A percentile compares a stretch with the other conserved stretches of the same genome.
These are phyloP conservation scores for Nemania bipapillata DNA, from an alignment of 2,329 filamentous ascomycete species.

Conservation along the genomic window DNA sequence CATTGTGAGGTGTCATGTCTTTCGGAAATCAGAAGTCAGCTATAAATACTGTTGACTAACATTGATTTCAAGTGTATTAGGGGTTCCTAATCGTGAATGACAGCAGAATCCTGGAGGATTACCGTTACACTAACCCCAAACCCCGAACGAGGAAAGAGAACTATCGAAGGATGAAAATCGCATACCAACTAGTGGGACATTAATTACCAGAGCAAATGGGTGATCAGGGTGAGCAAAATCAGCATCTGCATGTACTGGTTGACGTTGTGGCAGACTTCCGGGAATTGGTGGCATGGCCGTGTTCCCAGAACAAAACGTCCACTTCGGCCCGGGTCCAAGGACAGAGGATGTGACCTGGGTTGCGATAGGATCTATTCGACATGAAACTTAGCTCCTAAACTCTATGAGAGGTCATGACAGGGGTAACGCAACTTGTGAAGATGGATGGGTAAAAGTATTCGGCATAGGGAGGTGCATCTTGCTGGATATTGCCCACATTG, in stretches of 20 bases:
- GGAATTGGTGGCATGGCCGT: conserved; percentile 64
- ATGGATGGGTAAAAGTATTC: conserved; percentile 62
- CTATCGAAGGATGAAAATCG: neutral
- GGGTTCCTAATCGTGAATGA: neutral
- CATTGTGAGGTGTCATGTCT: conserved; percentile 62
- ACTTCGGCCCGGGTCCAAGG: conserved; percentile 65
- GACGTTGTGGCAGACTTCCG: conserved; percentile 55
- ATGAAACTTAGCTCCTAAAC: neutral
- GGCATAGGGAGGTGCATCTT: conserved; percentile 65
- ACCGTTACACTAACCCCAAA: neutral
- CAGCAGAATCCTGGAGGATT: neutral
- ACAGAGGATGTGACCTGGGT: conserved; percentile 66
- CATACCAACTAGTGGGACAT: conserved; percentile 60
- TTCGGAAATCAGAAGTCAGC: conserved; percentile 9
- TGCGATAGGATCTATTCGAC: conserved; percentile 61
- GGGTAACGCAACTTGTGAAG: conserved; percentile 60
- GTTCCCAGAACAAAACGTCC: conserved; percentile 69
- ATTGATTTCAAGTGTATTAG: neutral
- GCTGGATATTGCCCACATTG: conserved; percentile 70
- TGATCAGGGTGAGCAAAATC: conserved; percentile 66
- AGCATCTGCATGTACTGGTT: conserved; percentile 69
- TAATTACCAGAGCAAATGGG: conserved; percentile 67
- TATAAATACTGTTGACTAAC: neutral
- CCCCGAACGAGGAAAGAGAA: neutral
- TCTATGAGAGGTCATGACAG: conserved; percentile 34